Base-by-base conservation (phyloP, 768 basidiomycete species). In the Tylopilus balloui region DNA sequence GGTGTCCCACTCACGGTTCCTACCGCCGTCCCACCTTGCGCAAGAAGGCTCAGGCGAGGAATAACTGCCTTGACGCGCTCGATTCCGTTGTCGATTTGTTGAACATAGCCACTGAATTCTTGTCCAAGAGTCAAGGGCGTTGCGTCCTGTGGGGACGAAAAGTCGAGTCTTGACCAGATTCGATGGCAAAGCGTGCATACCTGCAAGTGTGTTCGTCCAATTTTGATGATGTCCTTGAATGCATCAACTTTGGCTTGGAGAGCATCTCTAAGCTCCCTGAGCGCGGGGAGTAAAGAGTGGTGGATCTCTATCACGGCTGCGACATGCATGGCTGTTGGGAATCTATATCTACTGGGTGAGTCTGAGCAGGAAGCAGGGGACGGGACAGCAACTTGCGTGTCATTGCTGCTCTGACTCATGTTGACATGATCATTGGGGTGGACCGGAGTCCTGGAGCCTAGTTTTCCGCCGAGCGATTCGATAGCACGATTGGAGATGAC, bases 381-480 rank as follows among this genome's bases (percentile, higher is more conserved):
- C 6, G 4, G 47, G 10, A 27, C 20, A 17, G 24, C 15, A 8
- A 75, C 87, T 61, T 67, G 92, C 92, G 94, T 93, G 71, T 99
- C 96, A 63, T 99, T 99, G 64, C 92, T 94, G 56, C 92, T 95
- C 70, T 98, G 95, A 68, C 91, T 92, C 88, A 88, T 95, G 76
- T 99, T 99, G 61, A 97, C 94, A 71, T 99, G 96, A 65, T 99
- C 96, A 69, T 99, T 99, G 31, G 96, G 96, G 67, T 99, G 96
- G 2, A 99, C 94, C 9, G 96, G 96, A 61, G 78, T 91, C 78
- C 98, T 99, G 39, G 89, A 92, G 28, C 96, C 96, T 48, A 97
- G 76, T 71, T 93, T 78, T 15, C 96, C 96, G 7, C 96, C 96
- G 52, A 98, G 83, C 53, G 96, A 73, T 73, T 99, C 92, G 63